phyloP scores from a whole-genome alignment of 768 basidiomycete species.

The Russula virescens region DNA sequence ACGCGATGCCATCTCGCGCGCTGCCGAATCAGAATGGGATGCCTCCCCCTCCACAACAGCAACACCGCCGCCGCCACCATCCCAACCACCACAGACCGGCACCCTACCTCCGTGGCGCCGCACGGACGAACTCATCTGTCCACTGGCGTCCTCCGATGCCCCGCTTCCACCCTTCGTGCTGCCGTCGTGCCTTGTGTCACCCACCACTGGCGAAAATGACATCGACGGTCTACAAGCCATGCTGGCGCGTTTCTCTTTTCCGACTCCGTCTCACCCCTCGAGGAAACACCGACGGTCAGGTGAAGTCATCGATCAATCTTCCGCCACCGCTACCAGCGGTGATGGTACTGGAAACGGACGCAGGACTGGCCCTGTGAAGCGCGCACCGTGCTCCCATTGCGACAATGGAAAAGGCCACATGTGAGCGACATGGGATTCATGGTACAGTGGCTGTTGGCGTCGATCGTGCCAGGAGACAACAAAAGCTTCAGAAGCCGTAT shows the following conservation, averaged over 20 bases:
- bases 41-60: neutral
- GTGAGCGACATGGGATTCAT: no score
- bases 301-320: neutral
- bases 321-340: neutral
- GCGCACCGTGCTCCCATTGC: slow-evolving; percentile 13
- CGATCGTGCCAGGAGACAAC: no score
- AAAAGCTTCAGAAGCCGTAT: no score
- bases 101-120: neutral
- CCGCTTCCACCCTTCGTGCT: no score
- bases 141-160: neutral
- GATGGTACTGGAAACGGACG: neutral
- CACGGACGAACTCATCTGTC: slow-evolving; percentile 14
- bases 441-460: no score
- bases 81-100: neutral
- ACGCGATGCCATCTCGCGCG: slow-evolving; percentile 9
- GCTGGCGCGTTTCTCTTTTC: slow-evolving; percentile 15
- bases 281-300: slow-evolving; percentile 12
- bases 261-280: neutral
- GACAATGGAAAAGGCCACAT: neutral
- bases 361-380: neutral
- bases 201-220: neutral
- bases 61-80: neutral
- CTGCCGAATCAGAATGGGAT: slow-evolving; percentile 12
- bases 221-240: neutral
- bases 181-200: no score